Percentiles rank a stretch among this genome's conserved stretches.
phyloP scores from a whole-genome alignment of 2,329 filamentous ascomycete genomes.

The Tolypocladium ovalisporum region DNA sequence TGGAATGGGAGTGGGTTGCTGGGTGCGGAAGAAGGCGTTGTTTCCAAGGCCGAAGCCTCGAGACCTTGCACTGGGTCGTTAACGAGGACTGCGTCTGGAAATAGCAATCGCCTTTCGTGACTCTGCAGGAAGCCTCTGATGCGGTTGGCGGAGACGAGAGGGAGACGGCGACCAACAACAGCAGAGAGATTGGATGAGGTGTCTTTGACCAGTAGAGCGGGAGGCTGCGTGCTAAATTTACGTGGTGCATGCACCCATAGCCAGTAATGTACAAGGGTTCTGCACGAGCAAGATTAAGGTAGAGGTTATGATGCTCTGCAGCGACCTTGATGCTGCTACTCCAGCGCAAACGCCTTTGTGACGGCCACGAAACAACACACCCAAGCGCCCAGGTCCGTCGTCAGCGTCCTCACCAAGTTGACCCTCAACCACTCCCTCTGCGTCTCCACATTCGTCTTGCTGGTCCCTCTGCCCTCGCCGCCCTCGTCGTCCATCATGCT shows the following conservation, averaged over 20 bases:
- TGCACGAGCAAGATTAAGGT: too few relatives aligned
- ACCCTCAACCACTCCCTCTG: constrained; percentile 19
- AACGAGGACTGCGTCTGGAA: not conserved
- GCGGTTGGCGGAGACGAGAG: too few relatives aligned
- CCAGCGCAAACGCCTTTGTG: constrained; percentile 2
- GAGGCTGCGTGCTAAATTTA: not conserved
- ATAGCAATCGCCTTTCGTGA: not conserved
- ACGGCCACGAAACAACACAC: constrained; percentile 17
- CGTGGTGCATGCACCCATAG: not conserved
- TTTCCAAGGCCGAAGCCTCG: not conserved
- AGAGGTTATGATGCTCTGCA: too few relatives aligned
- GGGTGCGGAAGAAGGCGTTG: not conserved
- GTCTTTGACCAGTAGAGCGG: not conserved
- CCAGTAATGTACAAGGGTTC: not conserved
- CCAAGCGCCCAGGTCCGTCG: constrained; percentile 23
- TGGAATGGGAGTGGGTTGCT: too few relatives aligned
- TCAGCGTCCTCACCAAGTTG: constrained; percentile 19
- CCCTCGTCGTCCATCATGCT: constrained; percentile 16
- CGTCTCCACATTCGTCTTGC: constrained; percentile 16
- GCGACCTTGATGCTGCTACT: not conserved
- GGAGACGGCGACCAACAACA: too few relatives aligned
- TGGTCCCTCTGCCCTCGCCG: constrained; percentile 4
- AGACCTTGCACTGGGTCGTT: not conserved
- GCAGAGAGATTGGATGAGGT: not conserved
- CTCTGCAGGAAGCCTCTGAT: too few relatives aligned